Conservation (phyloP, 2,329 filamentous ascomycete genomes). For the Blumeria hordei region DNA sequence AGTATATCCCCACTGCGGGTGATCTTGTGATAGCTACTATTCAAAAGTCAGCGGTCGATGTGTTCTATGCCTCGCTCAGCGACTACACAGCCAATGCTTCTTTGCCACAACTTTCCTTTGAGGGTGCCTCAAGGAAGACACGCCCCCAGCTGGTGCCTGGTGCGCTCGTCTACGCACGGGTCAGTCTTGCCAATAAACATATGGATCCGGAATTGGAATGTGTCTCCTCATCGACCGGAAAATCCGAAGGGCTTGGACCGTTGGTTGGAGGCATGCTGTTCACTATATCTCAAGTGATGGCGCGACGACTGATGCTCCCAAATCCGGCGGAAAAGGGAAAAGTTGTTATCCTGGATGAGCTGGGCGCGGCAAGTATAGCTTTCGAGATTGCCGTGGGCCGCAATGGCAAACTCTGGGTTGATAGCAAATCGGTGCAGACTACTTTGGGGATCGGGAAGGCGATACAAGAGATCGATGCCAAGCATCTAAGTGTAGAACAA, state of each 20-base stretch:
- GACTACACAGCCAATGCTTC: conserved; percentile 38
- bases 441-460: conserved; percentile 60
- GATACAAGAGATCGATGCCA: conserved; percentile 53
- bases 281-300: conserved; percentile 53
- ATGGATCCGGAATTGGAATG: conserved; percentile 84
- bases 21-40: conserved; percentile 81
- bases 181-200: conserved; percentile 52
- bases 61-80: conserved; percentile 58
- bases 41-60: conserved; percentile 48
- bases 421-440: conserved; percentile 48
- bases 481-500: conserved; percentile 33
- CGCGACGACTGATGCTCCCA: conserved; percentile 50
- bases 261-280: conserved; percentile 73
- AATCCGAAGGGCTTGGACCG: conserved; percentile 67
- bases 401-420: conserved; percentile 83
- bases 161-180: conserved; percentile 70
- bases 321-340: conserved; percentile 35
- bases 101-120: conserved; percentile 77
- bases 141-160: conserved; percentile 52
- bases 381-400: conserved; percentile 88
- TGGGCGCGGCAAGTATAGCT: conserved; percentile 50
- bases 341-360: conserved; percentile 52
- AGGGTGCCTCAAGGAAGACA: conserved; percentile 78
- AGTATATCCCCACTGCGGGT: conserved; percentile 59
- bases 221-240: conserved; percentile 64